Base-by-base conservation (phyloP, 177 flowering plant genomes). In the Telopea speciosissima region DNA sequence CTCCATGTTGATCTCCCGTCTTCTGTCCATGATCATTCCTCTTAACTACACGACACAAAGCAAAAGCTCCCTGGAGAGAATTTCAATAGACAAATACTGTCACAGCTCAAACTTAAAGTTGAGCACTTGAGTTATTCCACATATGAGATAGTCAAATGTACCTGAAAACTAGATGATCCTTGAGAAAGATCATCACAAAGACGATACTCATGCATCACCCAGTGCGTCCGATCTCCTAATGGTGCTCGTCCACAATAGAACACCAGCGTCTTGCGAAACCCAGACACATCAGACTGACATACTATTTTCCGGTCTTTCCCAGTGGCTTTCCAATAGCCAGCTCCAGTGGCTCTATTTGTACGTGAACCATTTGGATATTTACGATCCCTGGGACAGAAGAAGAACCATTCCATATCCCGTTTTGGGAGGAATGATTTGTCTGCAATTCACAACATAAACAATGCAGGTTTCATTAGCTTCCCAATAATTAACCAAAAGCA, bases 241-340 rank as follows among this genome's bases (percentile, higher is more conserved):
- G 98, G 98, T 6, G 98, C 97, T n/a, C 97, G 84, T 62, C 98
- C 98, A 7, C 82, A 78, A 61, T 93, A 90, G 79, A 93, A 93
- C 59, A 93, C 97, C 8, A 93, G 80, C 69, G 98, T 91, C 79
- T 91, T 93, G 9, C 95, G 83, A 54, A 81, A 87, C 8, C 96
- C 98, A 63, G 73, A 80, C 9, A 83, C 81, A 49, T 79, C 62
- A 58, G 91, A 82, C 69, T 83, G 82, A 61, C 91, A 89, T 0
- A 77, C 81, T 24, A 93, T 78, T 75, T 87, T 88, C 68, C 97
- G 70, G 77, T 91, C 98, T 79, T 93, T 93, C 42, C 98, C 98
- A 24, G 98, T 93, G 75, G 97, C 98, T 83, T 93, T 93, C 98
- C 98, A 93, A 78, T 93, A 93, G 42, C 98, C 98, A 49, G 90